Evolutionary conservation across 2,329 filamentous ascomycete genomes (phyloP), one percentile per base, ranked within the genome.

Genomic region (Coleophoma cylindrospora): DNA sequence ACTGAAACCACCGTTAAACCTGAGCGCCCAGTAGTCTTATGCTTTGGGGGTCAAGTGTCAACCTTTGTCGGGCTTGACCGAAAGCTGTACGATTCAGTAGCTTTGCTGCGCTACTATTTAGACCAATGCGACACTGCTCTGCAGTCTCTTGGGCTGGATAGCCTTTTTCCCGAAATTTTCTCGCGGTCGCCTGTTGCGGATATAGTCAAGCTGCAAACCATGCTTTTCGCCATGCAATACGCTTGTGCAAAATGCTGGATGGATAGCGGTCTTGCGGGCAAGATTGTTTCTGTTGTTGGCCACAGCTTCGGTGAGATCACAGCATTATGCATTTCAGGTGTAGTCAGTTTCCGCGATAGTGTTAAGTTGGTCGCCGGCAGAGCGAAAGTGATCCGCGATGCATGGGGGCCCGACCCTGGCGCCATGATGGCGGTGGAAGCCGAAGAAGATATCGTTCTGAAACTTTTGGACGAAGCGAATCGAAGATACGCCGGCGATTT

Each of bases 271-370:
- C 12, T 56, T 10, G 19, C 19, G 19, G 19, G 19, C 19, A 22
- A 49, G 21, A 21, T 51, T 17, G 44, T 13, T 2, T 38, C 49
- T 32, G 41, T 57, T 12, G 41, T 57, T 19, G 70, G 70, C 0
- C 70, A 73, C 50, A 70, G 66, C 49, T 65, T 73, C 40, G 70
- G 70, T 6, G 59, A 73, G 48, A 50, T 72, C 1, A 67, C 68
- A 0, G 69, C 68, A 1, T 51, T 71, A 2, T 61, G 58, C 13
- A 55, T 72, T 0, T 62, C 67, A 3, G 68, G 68, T 0, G 54
- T 52, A 0, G 54, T 72, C 1, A 57, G 57, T 3, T 48, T 72
- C 1, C 8, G 54, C 2, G 66, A 72, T 41, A 54, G 55, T 1
- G 15, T 73, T 9, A 64, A 52, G 13, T 21, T 69, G 4, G 54